Conservation (phyloP, 2,329 filamentous ascomycete species). For the Fusarium newnesense region DNA sequence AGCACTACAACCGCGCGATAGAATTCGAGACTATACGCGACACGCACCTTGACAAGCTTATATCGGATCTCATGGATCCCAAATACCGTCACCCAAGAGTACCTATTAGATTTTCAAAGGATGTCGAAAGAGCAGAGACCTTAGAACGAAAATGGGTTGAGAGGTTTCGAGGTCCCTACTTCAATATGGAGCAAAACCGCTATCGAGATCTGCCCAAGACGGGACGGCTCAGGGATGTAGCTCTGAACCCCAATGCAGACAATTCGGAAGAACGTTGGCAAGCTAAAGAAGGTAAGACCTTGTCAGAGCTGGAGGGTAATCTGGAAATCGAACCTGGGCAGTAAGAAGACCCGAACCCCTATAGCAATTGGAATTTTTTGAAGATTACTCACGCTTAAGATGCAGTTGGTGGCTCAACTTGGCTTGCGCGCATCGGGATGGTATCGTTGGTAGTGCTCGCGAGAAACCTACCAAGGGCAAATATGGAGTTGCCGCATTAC, state of each 20-base stretch:
- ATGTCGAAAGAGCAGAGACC: conserved; percentile 50
- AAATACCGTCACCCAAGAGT: conserved; percentile 43
- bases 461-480: conserved; percentile 59
- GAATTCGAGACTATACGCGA: conserved; percentile 53
- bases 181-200: conserved; percentile 58
- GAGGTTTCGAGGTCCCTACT: conserved; percentile 57
- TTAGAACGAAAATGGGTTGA: conserved; percentile 56
- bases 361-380: neutral
- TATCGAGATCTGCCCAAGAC: conserved; percentile 48
- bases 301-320: conserved; percentile 55
- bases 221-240: conserved; percentile 55
- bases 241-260: conserved; percentile 48
- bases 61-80: conserved; percentile 53
- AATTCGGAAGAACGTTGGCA: conserved; percentile 51
- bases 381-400: conserved; percentile 29
- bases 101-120: conserved; percentile 47
- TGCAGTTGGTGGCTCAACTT: conserved; percentile 69
- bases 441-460: conserved; percentile 58
- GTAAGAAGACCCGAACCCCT: conserved; percentile 52
- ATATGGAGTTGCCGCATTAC: conserved; percentile 60
- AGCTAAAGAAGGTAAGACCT: conserved; percentile 46
- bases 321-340: conserved; percentile 59
- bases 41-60: conserved; percentile 56
- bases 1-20: conserved; percentile 46
- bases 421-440: conserved; percentile 65